A percentile compares a stretch with the other conserved stretches of the same genome.
These are phyloP conservation scores for Megacollybia marginata DNA, from an alignment of 768 basidiomycete species.

Conservation along the genomic window DNA sequence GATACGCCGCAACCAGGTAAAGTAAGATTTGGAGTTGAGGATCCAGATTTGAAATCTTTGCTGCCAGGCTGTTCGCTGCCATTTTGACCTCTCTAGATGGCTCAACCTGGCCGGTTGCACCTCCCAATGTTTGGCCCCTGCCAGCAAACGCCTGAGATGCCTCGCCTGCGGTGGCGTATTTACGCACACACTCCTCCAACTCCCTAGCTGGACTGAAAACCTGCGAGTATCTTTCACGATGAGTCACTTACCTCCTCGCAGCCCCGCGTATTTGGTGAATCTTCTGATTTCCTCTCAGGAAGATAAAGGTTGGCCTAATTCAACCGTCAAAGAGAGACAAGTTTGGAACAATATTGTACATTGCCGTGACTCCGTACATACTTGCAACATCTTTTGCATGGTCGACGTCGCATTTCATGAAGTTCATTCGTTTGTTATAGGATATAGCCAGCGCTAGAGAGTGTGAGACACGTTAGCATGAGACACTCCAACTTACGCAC, in stretches of 20 bases:
- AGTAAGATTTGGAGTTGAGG: conserved; percentile 64
- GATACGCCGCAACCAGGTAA: conserved; percentile 56
- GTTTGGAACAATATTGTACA: conserved; percentile 35
- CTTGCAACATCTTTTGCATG: conserved; percentile 60
- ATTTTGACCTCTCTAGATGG: conserved; percentile 24
- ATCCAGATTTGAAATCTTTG: conserved; percentile 42
- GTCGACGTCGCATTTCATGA: conserved; percentile 81
- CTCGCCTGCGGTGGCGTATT: conserved; percentile 36
- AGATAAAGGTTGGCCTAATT: conserved; percentile 77
- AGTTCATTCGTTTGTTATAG: conserved; percentile 58
- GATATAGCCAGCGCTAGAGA: conserved; percentile 66
- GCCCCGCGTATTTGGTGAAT: conserved; percentile 73
- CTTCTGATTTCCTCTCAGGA: conserved; percentile 59
- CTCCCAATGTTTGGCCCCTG: conserved; percentile 67
- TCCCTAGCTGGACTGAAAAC: conserved; percentile 30
- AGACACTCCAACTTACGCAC: background rate
- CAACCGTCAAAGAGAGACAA: background rate
- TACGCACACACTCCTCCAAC: conserved; percentile 51
- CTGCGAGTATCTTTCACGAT: conserved; percentile 1
- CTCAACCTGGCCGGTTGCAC: conserved; percentile 30
- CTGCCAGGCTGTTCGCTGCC: conserved; percentile 24
- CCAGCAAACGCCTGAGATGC: conserved; percentile 52
- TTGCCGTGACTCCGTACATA: conserved; percentile 59
- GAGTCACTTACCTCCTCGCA: conserved; percentile 44
- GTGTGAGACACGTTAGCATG: conserved; percentile 39